phyloP scores from a whole-genome alignment of 129 eudicot species.

The Helichrysum umbraculigerum region DNA sequence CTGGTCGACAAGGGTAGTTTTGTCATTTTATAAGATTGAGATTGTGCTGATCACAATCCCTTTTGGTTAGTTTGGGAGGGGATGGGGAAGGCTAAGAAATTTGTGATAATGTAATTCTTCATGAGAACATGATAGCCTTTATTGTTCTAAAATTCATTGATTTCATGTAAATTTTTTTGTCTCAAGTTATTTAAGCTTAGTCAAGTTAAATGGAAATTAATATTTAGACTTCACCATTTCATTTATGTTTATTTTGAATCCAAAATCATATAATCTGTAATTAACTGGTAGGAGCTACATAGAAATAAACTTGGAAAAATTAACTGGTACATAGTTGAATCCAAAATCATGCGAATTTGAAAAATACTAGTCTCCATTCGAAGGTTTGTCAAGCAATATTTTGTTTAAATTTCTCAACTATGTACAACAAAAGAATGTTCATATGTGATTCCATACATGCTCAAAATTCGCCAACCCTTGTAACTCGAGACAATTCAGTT shows the following conservation, averaged over 20 bases:
- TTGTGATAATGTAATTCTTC: conserved; percentile 21
- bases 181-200: conserved; percentile 37
- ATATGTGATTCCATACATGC: conserved; percentile 12
- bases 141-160: conserved; percentile 49
- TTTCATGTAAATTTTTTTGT: conserved; percentile 37
- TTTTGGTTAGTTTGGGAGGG: conserved; percentile 9
- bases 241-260: neutral
- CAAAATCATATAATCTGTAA: neutral
- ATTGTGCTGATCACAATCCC: conserved; percentile 46
- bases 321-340: too few relatives aligned
- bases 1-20: conserved; percentile 20
- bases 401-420: conserved; percentile 9
- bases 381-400: neutral
- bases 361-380: too few relatives aligned
- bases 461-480: neutral
- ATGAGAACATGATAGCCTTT: conserved; percentile 50
- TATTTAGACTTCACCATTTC: neutral
- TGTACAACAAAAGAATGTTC: conserved; percentile 14
- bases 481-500: neutral
- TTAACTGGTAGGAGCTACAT: too few relatives aligned
- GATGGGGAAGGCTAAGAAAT: conserved; percentile 17
- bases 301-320: too few relatives aligned
- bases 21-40: conserved; percentile 29
- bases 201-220: neutral
- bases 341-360: too few relatives aligned